Evolutionary conservation across 441 rosid species (phyloP).

Genomic region (Croton setiger): DNA sequence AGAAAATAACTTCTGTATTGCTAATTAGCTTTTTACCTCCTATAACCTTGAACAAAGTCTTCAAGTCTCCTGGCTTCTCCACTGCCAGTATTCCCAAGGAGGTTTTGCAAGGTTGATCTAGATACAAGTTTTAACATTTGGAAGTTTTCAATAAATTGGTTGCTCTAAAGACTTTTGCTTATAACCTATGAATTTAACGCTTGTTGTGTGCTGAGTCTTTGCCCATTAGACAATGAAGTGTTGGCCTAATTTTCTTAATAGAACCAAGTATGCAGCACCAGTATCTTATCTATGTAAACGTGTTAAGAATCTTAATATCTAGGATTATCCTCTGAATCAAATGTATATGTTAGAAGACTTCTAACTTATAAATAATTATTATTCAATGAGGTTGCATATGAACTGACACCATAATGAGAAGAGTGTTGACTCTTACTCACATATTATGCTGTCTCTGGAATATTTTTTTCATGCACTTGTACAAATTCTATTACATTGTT

Average conservation of each 20-base stretch:
- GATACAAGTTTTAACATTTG: neutral
- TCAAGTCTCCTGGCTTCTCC: neutral
- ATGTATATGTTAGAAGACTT: neutral
- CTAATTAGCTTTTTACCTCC: neutral
- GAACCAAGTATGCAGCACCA: neutral
- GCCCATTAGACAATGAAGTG: neutral
- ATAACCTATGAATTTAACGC: neutral
- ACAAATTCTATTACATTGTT: neutral
- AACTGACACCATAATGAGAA: neutral
- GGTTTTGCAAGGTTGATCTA: conserved; percentile 1
- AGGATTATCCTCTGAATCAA: neutral
- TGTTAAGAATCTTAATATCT: neutral
- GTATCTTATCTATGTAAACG: neutral
- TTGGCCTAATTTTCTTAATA: neutral
- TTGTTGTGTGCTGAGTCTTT: neutral
- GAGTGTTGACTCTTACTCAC: neutral
- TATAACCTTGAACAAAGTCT: neutral
- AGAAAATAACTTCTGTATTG: neutral
- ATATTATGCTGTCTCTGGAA: neutral
- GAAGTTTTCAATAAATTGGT: conserved; percentile 3
- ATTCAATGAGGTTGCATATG: conserved; percentile 3
- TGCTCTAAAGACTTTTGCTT: neutral
- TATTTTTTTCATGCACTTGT: neutral
- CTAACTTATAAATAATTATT: neutral
- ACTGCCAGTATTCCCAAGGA: neutral